A percentile compares a stretch with the other conserved stretches of the same genome.
phyloP scores from a whole-genome alignment of 768 basidiomycete genomes.

The Collybiopsis luxurians region DNA sequence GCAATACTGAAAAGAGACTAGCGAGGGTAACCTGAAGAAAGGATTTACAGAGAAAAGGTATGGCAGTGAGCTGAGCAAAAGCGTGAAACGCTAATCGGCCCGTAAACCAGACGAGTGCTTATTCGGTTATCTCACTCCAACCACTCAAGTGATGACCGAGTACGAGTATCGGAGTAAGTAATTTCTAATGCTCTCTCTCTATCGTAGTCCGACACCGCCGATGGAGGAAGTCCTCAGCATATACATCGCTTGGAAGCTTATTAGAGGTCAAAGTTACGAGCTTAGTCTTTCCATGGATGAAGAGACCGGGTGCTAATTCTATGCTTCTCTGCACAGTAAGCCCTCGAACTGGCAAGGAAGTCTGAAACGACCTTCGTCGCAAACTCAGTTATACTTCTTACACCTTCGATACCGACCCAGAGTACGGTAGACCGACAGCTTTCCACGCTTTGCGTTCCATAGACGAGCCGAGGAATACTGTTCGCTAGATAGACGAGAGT shows the following conservation, averaged over 20 bases:
- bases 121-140: slow-evolving; percentile 4
- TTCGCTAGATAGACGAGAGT: background rate
- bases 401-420: background rate
- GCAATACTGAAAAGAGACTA: slow-evolving; percentile 50
- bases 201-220: background rate
- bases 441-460: background rate
- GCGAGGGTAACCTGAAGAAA: background rate
- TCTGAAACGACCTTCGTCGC: background rate
- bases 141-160: no score
- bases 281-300: background rate
- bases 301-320: no score
- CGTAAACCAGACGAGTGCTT: no score
- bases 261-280: background rate
- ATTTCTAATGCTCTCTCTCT: background rate
- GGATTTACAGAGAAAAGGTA: slow-evolving; percentile 57
- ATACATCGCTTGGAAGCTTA: slow-evolving; percentile 4
- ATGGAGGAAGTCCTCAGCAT: slow-evolving; percentile 3
- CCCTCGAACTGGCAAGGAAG: background rate
- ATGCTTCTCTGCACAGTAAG: background rate
- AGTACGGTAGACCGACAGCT: slow-evolving; percentile 1
- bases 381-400: background rate
- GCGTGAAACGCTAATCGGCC: no score
- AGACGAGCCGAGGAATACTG: background rate
- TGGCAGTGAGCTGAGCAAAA: no score
- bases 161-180: no score